A percentile compares a stretch with the other conserved stretches of the same genome.
Conservation (phyloP, 2,329 filamentous ascomycete genomes). For the Lomentospora prolificans region DNA sequence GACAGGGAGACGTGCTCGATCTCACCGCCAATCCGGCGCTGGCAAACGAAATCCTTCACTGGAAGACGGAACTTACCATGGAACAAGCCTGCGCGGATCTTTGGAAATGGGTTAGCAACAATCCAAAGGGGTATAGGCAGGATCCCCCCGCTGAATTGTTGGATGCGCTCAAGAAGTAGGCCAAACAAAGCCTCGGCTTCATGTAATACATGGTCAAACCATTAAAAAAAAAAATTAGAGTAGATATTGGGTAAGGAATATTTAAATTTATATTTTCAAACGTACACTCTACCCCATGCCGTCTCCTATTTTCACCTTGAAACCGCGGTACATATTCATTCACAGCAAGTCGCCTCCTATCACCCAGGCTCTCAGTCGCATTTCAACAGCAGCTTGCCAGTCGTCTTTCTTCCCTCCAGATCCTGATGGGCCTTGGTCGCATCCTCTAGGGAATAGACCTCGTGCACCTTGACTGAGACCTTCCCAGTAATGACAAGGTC, state of each 20-base stretch:
- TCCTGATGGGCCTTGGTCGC: conserved; percentile 64
- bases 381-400: conserved; percentile 71
- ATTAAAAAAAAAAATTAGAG: background rate
- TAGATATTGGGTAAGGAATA: conserved; percentile 9
- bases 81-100: conserved; percentile 90
- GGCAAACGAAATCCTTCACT: conserved; percentile 80
- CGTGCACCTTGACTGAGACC: conserved; percentile 63
- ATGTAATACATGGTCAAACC: too few species aligned
- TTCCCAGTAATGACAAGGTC: conserved; percentile 58
- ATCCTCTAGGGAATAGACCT: conserved; percentile 67
- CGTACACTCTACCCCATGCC: too few species aligned
- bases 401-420: conserved; percentile 72
- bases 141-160: conserved; percentile 77
- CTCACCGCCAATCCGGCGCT: conserved; percentile 84
- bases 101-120: conserved; percentile 96
- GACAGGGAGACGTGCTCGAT: conserved; percentile 85
- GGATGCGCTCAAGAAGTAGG: conserved; percentile 42
- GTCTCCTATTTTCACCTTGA: too few species aligned
- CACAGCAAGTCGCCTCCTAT: too few species aligned
- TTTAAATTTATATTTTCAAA: conserved; percentile 3
- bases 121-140: conserved; percentile 90
- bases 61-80: conserved; percentile 84
- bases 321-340: too few species aligned
- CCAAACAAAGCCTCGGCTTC: too few species aligned
- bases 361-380: conserved; percentile 40